Evolutionary conservation across 2,329 filamentous ascomycete species (phyloP).

Genomic region (Nemania abortiva): DNA sequence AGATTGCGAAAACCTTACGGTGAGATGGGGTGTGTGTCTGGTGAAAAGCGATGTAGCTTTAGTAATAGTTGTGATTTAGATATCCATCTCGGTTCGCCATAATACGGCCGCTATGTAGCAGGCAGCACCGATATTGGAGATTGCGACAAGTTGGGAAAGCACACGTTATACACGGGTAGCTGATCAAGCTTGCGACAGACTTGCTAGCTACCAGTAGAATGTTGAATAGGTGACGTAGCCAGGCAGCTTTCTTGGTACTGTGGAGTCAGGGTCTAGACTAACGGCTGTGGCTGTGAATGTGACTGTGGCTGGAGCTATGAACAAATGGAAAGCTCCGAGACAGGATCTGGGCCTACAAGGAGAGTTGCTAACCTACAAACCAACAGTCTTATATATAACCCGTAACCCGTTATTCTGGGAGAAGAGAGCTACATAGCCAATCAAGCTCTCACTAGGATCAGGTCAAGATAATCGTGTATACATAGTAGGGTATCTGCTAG

Average conservation of each 20-base stretch:
- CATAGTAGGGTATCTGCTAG: constrained; percentile 21
- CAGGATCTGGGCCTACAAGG: background rate
- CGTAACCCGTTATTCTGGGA: background rate
- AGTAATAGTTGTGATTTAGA: background rate
- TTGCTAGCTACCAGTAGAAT: background rate
- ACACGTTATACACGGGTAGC: background rate
- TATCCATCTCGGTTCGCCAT: constrained; percentile 1
- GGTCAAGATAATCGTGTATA: constrained; percentile 12
- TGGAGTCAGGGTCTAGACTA: too few relatives aligned
- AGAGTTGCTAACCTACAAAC: background rate
- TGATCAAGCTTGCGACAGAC: background rate
- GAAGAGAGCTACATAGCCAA: background rate
- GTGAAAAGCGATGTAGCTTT: constrained; percentile 5
- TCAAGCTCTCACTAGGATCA: background rate
- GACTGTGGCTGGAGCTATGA: constrained; percentile 11
- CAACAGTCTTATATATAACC: background rate
- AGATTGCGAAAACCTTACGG: background rate
- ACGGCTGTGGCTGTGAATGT: constrained; percentile 6
- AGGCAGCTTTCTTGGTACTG: background rate
- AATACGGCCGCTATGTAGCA: background rate
- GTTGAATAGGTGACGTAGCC: constrained; percentile 34
- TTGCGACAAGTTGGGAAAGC: background rate
- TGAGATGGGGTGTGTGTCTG: background rate
- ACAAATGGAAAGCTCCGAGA: too few relatives aligned
- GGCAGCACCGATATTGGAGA: too few relatives aligned